Evolutionary conservation across 139 green algal species (phyloP).

Genomic region (Raphidocelis subcapitata): DNA sequence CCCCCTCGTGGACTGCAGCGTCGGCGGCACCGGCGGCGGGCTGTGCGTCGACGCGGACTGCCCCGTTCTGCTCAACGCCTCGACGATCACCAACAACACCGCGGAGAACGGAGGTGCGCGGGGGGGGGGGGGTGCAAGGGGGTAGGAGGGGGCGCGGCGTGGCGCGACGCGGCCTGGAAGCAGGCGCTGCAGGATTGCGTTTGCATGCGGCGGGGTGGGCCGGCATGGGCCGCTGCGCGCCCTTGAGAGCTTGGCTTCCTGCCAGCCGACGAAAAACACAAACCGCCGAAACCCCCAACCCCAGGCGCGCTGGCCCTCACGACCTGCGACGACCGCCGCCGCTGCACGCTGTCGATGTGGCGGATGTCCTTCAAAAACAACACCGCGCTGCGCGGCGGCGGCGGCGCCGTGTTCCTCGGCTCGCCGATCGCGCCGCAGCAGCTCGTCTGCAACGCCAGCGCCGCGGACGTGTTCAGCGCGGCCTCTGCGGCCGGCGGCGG

Average conservation of each 20-base stretch:
- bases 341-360: conserved; percentile 9
- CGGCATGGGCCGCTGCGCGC: not conserved
- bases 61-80: conserved; percentile 16
- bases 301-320: conserved; percentile 7
- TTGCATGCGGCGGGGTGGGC: no score
- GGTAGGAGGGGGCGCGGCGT: not conserved
- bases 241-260: not conserved
- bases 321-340: not conserved
- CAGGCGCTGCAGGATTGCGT: no score
- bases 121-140: no score
- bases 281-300: not conserved
- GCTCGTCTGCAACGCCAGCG: not conserved
- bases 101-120: conserved; percentile 10
- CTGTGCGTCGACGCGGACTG: conserved; percentile 20
- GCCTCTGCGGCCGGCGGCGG: not conserved
- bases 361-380: conserved; percentile 20
- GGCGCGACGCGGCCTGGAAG: no score
- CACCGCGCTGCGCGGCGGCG: conserved; percentile 24
- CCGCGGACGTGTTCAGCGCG: not conserved
- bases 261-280: no score
- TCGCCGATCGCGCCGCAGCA: conserved; percentile 4
- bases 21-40: conserved; percentile 23
- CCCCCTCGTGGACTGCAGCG: conserved; percentile 15
- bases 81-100: conserved; percentile 9
- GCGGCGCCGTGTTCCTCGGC: conserved; percentile 23